Evolutionary conservation across 2,329 filamentous ascomycete genomes (phyloP).

Genomic region (Acephala macrosclerotiorum): DNA sequence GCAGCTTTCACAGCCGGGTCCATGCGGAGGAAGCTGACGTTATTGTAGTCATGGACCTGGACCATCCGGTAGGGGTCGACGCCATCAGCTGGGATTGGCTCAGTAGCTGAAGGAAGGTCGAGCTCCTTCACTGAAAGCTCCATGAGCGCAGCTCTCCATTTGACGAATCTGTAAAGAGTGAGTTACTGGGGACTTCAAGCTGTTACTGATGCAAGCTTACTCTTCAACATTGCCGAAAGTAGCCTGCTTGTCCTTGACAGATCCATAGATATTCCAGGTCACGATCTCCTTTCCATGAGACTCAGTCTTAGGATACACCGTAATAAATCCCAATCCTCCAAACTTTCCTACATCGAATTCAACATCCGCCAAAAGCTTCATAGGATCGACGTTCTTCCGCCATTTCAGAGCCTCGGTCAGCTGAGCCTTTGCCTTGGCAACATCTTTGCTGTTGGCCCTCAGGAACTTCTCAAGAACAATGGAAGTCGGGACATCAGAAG

Average conservation of each 20-base stretch:
- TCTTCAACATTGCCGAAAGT: slow-evolving; percentile 85
- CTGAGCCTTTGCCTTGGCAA: slow-evolving; percentile 78
- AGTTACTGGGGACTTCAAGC: slow-evolving; percentile 1
- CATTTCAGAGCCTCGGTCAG: slow-evolving; percentile 81
- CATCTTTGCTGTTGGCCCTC: slow-evolving; percentile 83
- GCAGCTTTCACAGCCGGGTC: slow-evolving; percentile 79
- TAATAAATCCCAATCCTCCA: slow-evolving; percentile 80
- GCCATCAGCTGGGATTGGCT: slow-evolving; percentile 66
- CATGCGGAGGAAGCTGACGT: slow-evolving; percentile 85
- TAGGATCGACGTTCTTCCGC: slow-evolving; percentile 79
- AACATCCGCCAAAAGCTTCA: slow-evolving; percentile 67
- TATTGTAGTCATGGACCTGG: slow-evolving; percentile 93
- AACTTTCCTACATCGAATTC: slow-evolving; percentile 75
- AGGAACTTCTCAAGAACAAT: slow-evolving; percentile 93
- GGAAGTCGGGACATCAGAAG: slow-evolving; percentile 73
- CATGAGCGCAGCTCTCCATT: slow-evolving; percentile 91
- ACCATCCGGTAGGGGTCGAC: slow-evolving; percentile 88
- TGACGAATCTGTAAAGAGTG: slow-evolving; percentile 71
- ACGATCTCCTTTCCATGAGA: slow-evolving; percentile 68
- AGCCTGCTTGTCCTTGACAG: slow-evolving; percentile 78
- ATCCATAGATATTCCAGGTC: slow-evolving; percentile 94
- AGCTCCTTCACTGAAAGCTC: slow-evolving; percentile 82
- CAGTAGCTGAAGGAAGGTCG: slow-evolving; percentile 71
- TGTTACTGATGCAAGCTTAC: slow-evolving; percentile 56
- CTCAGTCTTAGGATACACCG: slow-evolving; percentile 66